These are phyloP conservation scores for Inga laurina DNA, from an alignment of 306 rosid species.

Conservation along the genomic window DNA sequence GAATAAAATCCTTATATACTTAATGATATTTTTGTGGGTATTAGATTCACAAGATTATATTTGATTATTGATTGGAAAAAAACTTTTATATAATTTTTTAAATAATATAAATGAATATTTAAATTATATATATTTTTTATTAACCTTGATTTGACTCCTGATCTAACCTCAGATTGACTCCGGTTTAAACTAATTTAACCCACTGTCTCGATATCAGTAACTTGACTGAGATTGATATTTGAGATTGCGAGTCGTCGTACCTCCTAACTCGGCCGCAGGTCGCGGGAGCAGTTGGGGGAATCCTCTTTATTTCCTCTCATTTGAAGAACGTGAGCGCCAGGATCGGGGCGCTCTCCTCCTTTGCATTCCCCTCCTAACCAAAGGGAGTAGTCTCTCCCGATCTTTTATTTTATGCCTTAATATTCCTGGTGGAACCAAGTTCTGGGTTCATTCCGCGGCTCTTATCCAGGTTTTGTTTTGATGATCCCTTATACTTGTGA, in stretches of 20 bases:
- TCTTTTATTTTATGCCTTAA: neutral
- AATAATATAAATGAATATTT: too few relatives aligned
- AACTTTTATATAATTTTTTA: too few relatives aligned
- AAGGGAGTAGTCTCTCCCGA: constrained; percentile 34
- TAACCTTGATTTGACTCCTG: too few relatives aligned
- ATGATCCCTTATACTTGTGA: neutral
- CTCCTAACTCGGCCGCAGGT: neutral
- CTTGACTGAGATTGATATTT: too few relatives aligned
- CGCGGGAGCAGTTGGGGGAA: neutral
- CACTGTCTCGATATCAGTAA: too few relatives aligned
- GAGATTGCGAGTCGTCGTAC: neutral
- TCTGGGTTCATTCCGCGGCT: neutral
- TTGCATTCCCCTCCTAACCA: neutral
- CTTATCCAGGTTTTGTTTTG: neutral
- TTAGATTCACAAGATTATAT: too few relatives aligned
- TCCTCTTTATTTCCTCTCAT: constrained; percentile 11
- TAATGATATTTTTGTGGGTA: too few relatives aligned
- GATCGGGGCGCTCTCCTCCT: constrained; percentile 28
- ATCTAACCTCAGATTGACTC: too few relatives aligned
- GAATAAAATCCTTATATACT: too few relatives aligned
- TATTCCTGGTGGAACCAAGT: neutral
- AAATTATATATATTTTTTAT: too few relatives aligned
- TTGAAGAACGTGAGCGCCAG: constrained; percentile 43
- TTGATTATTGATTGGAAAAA: too few relatives aligned
- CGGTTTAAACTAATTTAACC: too few relatives aligned